Conservation (phyloP, 108 stramenopile species). For the Nitzschia sp. region DNA sequence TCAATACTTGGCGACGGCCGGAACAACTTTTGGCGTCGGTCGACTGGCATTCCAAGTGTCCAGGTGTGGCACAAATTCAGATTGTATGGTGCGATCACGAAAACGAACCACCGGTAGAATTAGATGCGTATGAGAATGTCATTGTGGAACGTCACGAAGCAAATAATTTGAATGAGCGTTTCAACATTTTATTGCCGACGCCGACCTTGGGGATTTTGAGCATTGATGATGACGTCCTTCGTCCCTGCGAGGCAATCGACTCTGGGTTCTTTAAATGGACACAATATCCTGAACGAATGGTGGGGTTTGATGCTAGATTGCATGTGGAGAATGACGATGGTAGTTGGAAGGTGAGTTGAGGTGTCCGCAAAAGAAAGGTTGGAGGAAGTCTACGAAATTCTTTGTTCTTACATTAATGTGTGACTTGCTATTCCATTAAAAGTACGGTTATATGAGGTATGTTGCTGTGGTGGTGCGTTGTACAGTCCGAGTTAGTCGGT, state of each 20-base stretch:
- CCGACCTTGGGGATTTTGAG: conserved; percentile 80
- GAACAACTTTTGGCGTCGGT: conserved; percentile 58
- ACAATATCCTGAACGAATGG: conserved; percentile 72
- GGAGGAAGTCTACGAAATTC: too few relatives aligned
- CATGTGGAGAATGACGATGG: conserved; percentile 49
- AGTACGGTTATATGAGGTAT: conserved; percentile 30
- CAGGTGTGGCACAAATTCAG: conserved; percentile 67
- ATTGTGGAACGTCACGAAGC: conserved; percentile 66
- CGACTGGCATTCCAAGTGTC: conserved; percentile 59
- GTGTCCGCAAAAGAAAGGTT: too few relatives aligned
- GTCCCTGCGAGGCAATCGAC: conserved; percentile 84
- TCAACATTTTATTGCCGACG: conserved; percentile 48
- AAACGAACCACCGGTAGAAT: conserved; percentile 35
- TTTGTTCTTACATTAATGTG: neutral
- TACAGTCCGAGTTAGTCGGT: too few relatives aligned
- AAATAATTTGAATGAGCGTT: conserved; percentile 84
- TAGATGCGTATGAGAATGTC: conserved; percentile 39
- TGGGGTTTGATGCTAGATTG: conserved; percentile 79
- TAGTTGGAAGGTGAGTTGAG: conserved; percentile 44
- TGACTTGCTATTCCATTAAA: neutral
- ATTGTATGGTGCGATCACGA: conserved; percentile 73
- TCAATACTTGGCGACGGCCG: conserved; percentile 76
- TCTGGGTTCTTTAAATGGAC: conserved; percentile 83
- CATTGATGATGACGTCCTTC: conserved; percentile 83
- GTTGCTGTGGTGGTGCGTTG: too few relatives aligned